Percentiles rank a stretch among this genome's conserved stretches.
Evolutionary conservation across 441 rosid species (phyloP).

Genomic region (Theobroma grandiflorum): DNA sequence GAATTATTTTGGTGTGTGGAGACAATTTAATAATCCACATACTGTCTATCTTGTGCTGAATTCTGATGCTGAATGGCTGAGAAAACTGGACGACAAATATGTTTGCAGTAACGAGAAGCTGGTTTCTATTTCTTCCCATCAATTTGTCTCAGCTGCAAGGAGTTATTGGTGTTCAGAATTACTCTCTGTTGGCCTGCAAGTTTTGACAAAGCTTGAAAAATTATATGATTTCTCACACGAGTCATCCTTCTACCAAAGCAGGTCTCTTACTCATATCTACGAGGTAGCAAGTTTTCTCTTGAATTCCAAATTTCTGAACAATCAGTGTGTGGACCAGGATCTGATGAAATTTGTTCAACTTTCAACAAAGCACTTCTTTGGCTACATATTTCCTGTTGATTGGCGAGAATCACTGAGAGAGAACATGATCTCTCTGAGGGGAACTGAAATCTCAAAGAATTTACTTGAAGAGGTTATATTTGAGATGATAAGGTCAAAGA

Average conservation of each 20-base stretch:
- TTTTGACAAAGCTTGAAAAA: slow-evolving; percentile 41
- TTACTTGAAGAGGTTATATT: slow-evolving; percentile 33
- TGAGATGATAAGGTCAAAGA: slow-evolving; percentile 21
- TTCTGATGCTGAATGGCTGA: slow-evolving; percentile 45
- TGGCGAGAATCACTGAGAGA: slow-evolving; percentile 41
- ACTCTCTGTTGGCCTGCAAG: slow-evolving; percentile 47
- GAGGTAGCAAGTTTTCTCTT: slow-evolving; percentile 45
- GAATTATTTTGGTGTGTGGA: slow-evolving; percentile 51
- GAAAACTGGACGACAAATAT: slow-evolving; percentile 25
- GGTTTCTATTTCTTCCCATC: slow-evolving; percentile 33
- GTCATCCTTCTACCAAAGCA: slow-evolving; percentile 38
- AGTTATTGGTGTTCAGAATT: slow-evolving; percentile 51
- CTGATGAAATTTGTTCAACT: slow-evolving; percentile 30
- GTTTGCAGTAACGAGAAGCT: slow-evolving; percentile 24
- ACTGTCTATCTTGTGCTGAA: slow-evolving; percentile 38
- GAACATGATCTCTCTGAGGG: slow-evolving; percentile 44
- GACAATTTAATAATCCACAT: slow-evolving; percentile 27
- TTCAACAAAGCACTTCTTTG: slow-evolving; percentile 33
- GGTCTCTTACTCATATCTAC: slow-evolving; percentile 32
- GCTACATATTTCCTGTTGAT: slow-evolving; percentile 43
- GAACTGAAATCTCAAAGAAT: slow-evolving; percentile 32
- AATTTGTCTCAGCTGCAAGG: slow-evolving; percentile 44
- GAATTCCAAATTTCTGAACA: slow-evolving; percentile 27
- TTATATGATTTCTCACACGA: slow-evolving; percentile 19
- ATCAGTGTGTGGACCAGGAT: neutral